Evolutionary conservation across 371 early-diverging fungal species (phyloP).

Genomic region (Mortierella sp.): DNA sequence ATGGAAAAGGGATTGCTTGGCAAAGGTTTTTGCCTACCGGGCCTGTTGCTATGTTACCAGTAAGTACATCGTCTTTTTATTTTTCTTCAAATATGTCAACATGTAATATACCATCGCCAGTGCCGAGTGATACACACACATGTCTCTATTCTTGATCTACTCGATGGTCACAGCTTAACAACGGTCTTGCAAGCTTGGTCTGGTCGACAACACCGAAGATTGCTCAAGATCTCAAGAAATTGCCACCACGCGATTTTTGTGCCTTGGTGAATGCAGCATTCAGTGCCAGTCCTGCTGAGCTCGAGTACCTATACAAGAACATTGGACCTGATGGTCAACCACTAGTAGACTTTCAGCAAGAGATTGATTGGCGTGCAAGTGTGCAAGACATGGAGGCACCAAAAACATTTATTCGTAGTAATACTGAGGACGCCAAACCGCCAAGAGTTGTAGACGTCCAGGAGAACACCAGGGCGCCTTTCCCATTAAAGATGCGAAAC

Average conservation of each 20-base stretch:
- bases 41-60: constrained; percentile 93
- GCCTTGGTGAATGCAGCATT: constrained; percentile 87
- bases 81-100: neutral
- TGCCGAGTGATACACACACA: neutral
- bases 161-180: constrained; percentile 59
- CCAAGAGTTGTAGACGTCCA: constrained; percentile 76
- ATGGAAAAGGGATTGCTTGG: constrained; percentile 73
- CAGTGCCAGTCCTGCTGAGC: constrained; percentile 76
- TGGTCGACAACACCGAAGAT: constrained; percentile 86
- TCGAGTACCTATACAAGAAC: constrained; percentile 76
- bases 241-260: constrained; percentile 75
- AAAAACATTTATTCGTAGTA: constrained; percentile 29
- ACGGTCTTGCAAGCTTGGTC: constrained; percentile 84
- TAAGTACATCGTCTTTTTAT: constrained; percentile 62
- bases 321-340: constrained; percentile 61
- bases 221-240: constrained; percentile 71
- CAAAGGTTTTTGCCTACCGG: constrained; percentile 96
- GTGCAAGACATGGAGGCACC: constrained; percentile 59
- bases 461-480: constrained; percentile 81
- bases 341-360: constrained; percentile 65
- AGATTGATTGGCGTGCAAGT: constrained; percentile 74
- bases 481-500: constrained; percentile 88
- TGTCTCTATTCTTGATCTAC: neutral
- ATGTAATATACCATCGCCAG: neutral
- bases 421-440: constrained; percentile 55